Evolutionary conservation across 768 basidiomycete species (phyloP), one percentile per base, ranked within the genome.

Genomic region (Kwoniella heveanensis): DNA sequence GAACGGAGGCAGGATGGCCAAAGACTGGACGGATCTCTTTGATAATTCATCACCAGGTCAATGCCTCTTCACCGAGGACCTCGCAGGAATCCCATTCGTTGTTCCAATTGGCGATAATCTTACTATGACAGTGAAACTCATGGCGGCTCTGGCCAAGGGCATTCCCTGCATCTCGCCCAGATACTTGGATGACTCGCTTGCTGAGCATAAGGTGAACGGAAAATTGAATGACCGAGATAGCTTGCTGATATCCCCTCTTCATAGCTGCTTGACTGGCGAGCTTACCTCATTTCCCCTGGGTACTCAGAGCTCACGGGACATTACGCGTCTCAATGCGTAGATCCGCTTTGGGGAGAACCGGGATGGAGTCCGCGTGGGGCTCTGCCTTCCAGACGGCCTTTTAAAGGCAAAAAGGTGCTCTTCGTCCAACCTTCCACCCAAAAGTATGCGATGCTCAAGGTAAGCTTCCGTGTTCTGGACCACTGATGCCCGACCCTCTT

Each of bases 121-220:
- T 1, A 22, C 54, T 30, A 67, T 86, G 60, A 92, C 90, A 68
- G 85, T 88, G 10, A 94, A 93, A 78, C 92, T 85, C 71, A 82
- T 95, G 57, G 83, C 88, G 2, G 90, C 91, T 6, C 84, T 97
- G 32, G 91, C 90, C 0, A 82, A 92, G 44, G 92, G 92, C 12
- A 87, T 96, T 55, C 93, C 93, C 2, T 92, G 90, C 68, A 71
- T 96, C 12, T 84, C 83, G 1, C 76, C 83, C 5, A 80, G 83
- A 12, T 92, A 87, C 85, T 63, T 67, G 24, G 59, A 70, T 17
- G 58, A 57, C 19, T 60, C 62, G 8, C 19, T 68, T 3, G 37
- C 61, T 0, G 25, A 36, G 10, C 13, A 49, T 50, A 27, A 30
- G 47, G 64, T 71, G 53, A 60, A 64, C 62, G 59, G 39, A 13